These are phyloP conservation scores for Russula olivacea DNA, from an alignment of 768 basidiomycete species.

Conservation along the genomic window DNA sequence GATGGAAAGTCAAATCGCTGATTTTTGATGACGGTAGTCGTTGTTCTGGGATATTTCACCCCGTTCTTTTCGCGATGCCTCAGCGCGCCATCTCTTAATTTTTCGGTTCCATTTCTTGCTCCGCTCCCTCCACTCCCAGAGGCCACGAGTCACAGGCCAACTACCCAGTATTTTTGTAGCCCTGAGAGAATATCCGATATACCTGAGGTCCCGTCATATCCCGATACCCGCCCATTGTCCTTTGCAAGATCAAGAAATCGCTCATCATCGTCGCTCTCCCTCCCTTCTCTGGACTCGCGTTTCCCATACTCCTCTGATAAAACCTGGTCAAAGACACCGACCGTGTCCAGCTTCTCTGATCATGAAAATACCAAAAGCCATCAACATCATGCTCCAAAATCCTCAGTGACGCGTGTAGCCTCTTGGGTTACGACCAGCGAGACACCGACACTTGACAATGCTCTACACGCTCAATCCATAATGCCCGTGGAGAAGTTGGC, in stretches of 20 bases:
- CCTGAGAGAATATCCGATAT: conserved; percentile 11
- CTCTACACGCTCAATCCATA: conserved; percentile 20
- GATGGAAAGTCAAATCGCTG: not conserved
- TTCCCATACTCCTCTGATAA: conserved; percentile 9
- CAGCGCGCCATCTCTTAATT: conserved; percentile 23
- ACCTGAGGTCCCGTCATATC: conserved; percentile 22
- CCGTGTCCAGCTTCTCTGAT: conserved; percentile 2
- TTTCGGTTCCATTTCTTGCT: conserved; percentile 23
- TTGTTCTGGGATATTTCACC: conserved; percentile 25
- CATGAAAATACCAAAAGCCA: conserved; percentile 1
- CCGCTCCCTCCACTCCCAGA: conserved; percentile 25
- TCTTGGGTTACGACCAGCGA: conserved; percentile 22
- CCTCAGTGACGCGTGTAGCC: conserved; percentile 10
- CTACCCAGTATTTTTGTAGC: conserved; percentile 14
- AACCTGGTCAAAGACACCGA: conserved; percentile 7
- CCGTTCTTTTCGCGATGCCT: conserved; percentile 26
- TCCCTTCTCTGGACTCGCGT: conserved; percentile 11
- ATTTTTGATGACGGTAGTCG: conserved; percentile 13
- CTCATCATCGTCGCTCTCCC: conserved; percentile 20
- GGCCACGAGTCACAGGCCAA: conserved; percentile 2
- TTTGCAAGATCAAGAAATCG: conserved; percentile 3
- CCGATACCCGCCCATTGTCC: conserved; percentile 18
- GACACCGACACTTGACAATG: conserved; percentile 21
- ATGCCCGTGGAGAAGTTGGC: conserved; percentile 30
- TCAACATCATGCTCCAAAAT: not conserved